Evolutionary conservation across 768 basidiomycete genomes (phyloP), one percentile per base, ranked within the genome.

Genomic region (Tulasnella sp.): DNA sequence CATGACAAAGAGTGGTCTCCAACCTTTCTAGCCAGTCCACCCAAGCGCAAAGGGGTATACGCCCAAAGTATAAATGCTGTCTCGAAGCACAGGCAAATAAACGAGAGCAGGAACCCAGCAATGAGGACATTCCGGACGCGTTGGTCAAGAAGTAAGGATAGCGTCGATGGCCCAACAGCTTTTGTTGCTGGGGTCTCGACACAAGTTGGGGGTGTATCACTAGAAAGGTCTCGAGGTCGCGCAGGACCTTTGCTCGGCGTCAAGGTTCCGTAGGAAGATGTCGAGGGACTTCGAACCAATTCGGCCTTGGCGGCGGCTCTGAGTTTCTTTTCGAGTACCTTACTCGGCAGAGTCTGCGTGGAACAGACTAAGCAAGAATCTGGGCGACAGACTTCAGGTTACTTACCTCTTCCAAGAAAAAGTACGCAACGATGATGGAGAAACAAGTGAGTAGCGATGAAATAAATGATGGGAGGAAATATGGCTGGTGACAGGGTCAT

Each of bases 61-160:
- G 90, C 91, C 82, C 90, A 92, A 44, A 93, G 86, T 10, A 92
- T 90, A 82, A 92, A 92, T 18, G 91, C 88, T 21, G 91, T 89
- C 73, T 92, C 91, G 79, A 91, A 93, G 0, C 88, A 88, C 0
- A 89, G 89, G 10, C 85, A 36, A 86, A 80, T 90, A 27, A 88
- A 86, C 9, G 88, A 85, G 31, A 91, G 81, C 34, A 91, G 82
- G 27, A 85, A 82, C 31, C 44, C 46, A 24, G 76, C 39, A 36
- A 52, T 46, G 10, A 74, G 39, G 72, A 77, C 52, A 12, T 40
- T 16, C 9, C 48, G 12, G 76, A 77, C 39, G 40, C 52, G 76
- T 68, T n/a, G 27, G 52, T 58, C 34, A 9, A 62, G 39, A 21
- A 77, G n/a, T 21, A 68, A 62, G 24, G 46, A 39, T 34, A 56